Conservation (phyloP, 2,329 filamentous ascomycete species). For the Myriosclerotinia curreyana region DNA sequence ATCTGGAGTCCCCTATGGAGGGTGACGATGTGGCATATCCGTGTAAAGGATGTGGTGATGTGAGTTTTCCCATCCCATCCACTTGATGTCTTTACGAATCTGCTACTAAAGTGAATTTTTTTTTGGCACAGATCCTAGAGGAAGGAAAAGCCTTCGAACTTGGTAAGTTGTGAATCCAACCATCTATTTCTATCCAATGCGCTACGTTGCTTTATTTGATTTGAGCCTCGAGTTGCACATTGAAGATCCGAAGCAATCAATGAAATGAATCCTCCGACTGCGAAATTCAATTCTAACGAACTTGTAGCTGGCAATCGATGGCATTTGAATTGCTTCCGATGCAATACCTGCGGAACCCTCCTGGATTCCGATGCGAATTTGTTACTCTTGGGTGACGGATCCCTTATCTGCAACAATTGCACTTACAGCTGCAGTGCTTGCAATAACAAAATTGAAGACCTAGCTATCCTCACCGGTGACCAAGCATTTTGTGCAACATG, state of each 20-base stretch:
- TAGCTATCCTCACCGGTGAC: constrained; percentile 95
- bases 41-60: constrained; percentile 91
- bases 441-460: constrained; percentile 95
- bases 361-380: constrained; percentile 98
- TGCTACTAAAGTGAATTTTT: constrained; percentile 30
- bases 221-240: constrained; percentile 22
- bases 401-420: constrained; percentile 98
- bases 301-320: constrained; percentile 83
- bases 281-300: constrained; percentile 32
- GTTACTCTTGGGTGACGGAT: constrained; percentile 93
- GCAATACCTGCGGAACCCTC: constrained; percentile 90
- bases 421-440: constrained; percentile 98
- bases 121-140: constrained; percentile 72
- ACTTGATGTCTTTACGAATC: constrained; percentile 13
- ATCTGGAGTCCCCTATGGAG: constrained; percentile 55
- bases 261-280: constrained; percentile 19
- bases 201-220: constrained; percentile 20
- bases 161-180: constrained; percentile 54
- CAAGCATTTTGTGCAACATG: constrained; percentile 97
- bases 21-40: constrained; percentile 77
- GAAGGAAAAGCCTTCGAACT: constrained; percentile 98
- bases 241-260: constrained; percentile 12
- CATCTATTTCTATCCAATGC: constrained; percentile 7
- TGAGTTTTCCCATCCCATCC: constrained; percentile 45
- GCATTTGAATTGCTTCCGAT: constrained; percentile 99